Evolutionary conservation across 352 stramenopile genomes (phyloP).

Genomic region (Phytopythium ostracodes): DNA sequence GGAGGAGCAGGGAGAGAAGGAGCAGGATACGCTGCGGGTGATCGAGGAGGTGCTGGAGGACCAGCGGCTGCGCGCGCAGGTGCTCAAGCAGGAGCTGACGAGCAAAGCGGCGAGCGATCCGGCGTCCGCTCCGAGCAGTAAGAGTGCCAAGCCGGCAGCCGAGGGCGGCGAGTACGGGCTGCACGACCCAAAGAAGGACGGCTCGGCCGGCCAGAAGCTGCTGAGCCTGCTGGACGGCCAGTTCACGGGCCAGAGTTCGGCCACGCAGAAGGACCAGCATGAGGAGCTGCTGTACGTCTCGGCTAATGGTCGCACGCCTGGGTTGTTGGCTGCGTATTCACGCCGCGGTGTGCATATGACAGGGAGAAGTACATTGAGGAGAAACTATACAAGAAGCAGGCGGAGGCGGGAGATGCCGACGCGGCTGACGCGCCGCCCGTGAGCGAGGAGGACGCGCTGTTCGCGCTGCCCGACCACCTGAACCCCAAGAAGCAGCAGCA

Average conservation of each 20-base stretch:
- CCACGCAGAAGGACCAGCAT: constrained; percentile 63
- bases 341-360: no score
- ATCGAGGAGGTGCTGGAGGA: constrained; percentile 74
- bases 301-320: no score
- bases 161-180: constrained; percentile 67
- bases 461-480: constrained; percentile 55
- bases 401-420: neutral
- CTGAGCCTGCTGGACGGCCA: constrained; percentile 70
- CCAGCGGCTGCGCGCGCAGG: constrained; percentile 48
- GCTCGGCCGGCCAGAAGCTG: constrained; percentile 62
- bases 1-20: constrained; percentile 10
- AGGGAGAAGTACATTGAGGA: constrained; percentile 86
- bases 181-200: constrained; percentile 74
- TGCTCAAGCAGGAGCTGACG: constrained; percentile 30
- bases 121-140: neutral
- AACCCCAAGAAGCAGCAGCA: constrained; percentile 30
- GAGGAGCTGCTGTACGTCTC: constrained; percentile 58
- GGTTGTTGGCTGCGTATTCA: neutral
- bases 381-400: constrained; percentile 46
- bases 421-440: constrained; percentile 9
- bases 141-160: constrained; percentile 2
- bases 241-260: constrained; percentile 70
- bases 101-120: constrained; percentile 12
- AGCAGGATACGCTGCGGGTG: constrained; percentile 34
- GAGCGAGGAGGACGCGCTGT: constrained; percentile 64